Conservation (phyloP, 345 rosid species). For the Citrus medica region DNA sequence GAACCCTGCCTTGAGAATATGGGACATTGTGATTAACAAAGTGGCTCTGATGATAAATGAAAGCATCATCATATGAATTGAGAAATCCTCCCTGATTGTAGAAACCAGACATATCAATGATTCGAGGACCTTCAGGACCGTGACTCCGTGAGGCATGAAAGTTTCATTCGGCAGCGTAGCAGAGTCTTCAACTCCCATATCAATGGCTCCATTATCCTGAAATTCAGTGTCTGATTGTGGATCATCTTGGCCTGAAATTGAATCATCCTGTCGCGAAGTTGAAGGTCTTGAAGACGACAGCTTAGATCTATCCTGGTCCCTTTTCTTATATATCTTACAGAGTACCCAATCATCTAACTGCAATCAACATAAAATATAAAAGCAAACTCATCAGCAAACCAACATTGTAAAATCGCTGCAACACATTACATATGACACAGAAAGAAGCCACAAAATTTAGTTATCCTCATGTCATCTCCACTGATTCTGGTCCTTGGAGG, state of each 20-base stretch:
- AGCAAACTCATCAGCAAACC: neutral
- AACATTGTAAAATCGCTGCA: neutral
- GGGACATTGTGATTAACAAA: neutral
- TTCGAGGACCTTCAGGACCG: neutral
- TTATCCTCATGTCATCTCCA: slow-evolving; percentile 17
- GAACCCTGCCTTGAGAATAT: neutral
- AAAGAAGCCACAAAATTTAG: neutral
- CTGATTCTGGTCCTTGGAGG: neutral
- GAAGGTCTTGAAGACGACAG: neutral
- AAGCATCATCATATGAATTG: neutral
- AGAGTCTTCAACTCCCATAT: neutral
- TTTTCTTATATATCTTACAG: slow-evolving; percentile 23
- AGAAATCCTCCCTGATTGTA: neutral
- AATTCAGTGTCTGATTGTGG: neutral
- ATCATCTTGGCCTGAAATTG: neutral
- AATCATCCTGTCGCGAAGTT: neutral
- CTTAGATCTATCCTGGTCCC: neutral
- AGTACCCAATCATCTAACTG: slow-evolving; percentile 29
- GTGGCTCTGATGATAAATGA: neutral
- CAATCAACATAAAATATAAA: neutral
- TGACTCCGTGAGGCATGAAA: neutral
- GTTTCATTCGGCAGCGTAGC: neutral
- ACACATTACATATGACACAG: neutral
- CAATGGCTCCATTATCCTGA: neutral
- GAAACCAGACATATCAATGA: neutral